Base-by-base conservation (phyloP, 75 land plant species). In the Cryptomeria japonica region DNA sequence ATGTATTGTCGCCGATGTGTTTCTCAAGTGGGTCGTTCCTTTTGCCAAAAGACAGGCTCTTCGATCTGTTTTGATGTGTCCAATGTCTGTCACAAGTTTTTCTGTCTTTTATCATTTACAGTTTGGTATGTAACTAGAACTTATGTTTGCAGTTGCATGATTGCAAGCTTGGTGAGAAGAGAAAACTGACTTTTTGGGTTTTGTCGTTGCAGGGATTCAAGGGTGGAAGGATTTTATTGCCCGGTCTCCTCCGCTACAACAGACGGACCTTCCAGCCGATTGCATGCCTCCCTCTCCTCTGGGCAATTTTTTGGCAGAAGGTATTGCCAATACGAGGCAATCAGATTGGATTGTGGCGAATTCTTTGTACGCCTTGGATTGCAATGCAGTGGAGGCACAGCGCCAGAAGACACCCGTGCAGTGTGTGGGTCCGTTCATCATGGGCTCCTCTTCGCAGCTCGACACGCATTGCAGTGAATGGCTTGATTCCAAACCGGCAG, bases 1-100 rank as follows among this genome's bases (percentile, higher is more conserved):
- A 39, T 87, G 82, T 49, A 87, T 87, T 1, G 46, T 87, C 19
- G 25, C 55, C 7, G 87, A 87, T 38, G 15, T 83, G 2, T 87
- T 77, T 37, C 75, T 87, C 13, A 10, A 37, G 22, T 87, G 82
- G 87, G 75, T 80, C 5, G 22, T 22, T 9, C 53, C 77, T 8
- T 42, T 87, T 75, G 87, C 87, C 0, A 38, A 41, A 22, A 75
- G 38, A 44, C 53, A 77, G 4, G 11, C 49, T 19, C 38, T 87
- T 13, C 47, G 14, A 1, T 37, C 47, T 22, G 44, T 76, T 64
- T 72, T 18, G 55, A 0, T 87, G 3, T 87, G 83, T n/a, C n/a
- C n/a, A n/a, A 37, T 14, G n/a, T 22, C 39, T 87, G 83, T 49
- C 3, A 25, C 87, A 12, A 38, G n/a, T 0, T 72, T 76, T 56